Conservation (phyloP, 202 grass and related monocot species). For the Zizania palustris region DNA sequence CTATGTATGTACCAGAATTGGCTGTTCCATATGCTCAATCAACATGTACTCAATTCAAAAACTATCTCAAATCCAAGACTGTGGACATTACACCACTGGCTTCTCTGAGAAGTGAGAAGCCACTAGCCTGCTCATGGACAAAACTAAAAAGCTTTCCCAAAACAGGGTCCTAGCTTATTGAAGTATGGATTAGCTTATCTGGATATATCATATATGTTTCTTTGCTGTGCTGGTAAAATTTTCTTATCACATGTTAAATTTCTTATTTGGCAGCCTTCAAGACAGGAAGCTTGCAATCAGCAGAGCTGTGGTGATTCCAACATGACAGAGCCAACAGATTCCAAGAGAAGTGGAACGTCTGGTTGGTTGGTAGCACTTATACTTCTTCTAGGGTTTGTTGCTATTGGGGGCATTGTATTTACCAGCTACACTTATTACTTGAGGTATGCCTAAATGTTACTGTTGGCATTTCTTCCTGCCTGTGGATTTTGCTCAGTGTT, state of each 20-base stretch:
- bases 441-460: conserved; percentile 44
- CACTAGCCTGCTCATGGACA: no score
- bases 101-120: no score
- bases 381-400: conserved; percentile 54
- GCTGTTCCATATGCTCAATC: neutral
- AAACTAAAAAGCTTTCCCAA: no score
- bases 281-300: conserved; percentile 71
- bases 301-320: conserved; percentile 53
- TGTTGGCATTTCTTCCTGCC: neutral
- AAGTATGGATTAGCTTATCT: neutral
- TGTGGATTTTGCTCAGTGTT: conserved; percentile 9
- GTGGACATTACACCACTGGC: no score
- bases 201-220: neutral
- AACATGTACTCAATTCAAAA: no score
- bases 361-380: conserved; percentile 71
- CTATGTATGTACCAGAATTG: neutral
- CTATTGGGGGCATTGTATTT: conserved; percentile 59
- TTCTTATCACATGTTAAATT: conserved; percentile 19
- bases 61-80: no score
- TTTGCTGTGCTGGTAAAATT: neutral
- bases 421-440: conserved; percentile 59
- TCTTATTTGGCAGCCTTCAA: conserved; percentile 53
- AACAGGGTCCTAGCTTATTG: no score
- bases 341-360: conserved; percentile 50
- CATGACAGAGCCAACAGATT: conserved; percentile 38